Evolutionary conservation across 2,329 filamentous ascomycete species (phyloP), one percentile per base, ranked within the genome.

Genomic region (Diaporthe ampelina): DNA sequence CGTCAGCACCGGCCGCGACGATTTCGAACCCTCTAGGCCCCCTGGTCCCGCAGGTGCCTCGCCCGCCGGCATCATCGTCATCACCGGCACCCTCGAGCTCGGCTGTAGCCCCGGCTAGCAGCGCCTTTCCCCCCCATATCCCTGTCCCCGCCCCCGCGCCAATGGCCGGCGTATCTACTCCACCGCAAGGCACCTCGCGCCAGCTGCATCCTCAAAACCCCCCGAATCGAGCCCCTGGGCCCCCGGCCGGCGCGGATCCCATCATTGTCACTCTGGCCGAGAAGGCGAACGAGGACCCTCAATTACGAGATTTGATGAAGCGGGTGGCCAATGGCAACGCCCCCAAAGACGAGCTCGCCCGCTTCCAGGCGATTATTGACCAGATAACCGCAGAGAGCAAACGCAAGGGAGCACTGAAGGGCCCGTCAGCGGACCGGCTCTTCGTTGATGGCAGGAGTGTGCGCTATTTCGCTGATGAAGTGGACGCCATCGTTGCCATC

Each of bases 191-290:
- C 32, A 29, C 24, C 32, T 56, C 71, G 32, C 67, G 72, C 45
- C 24, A 29, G 4, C 24, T 45, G 43, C 74, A 67, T 43, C 67
- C 72, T n/a, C 40, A 40, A 11, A 58, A 72, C 17, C 59, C 74
- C n/a, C 52, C 50, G 9, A 72, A 59, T 24, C 69, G 73, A 43
- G 77, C 81, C 7, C 79, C 81, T n/a, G 74, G 79, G 17, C 73
- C 79, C 1, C 70, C 76, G 29, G 73, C 75, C 8, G 79, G 81
- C n/a, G 84, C 86, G 32, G 94, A 96, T 79, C 94, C 94, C 0
- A 94, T 97, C 57, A 96, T 97, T 73, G 92, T 95, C 68, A 91
- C 94, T 76, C 85, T 97, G 35, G 94, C 94, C 0, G 92, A 94
- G 78, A 91, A 91, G 77, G 94, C 94, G 9, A 93, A 93, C 0